Evolutionary conservation across 2,329 filamentous ascomycete species (phyloP).

Genomic region (Aureobasidium sp.): DNA sequence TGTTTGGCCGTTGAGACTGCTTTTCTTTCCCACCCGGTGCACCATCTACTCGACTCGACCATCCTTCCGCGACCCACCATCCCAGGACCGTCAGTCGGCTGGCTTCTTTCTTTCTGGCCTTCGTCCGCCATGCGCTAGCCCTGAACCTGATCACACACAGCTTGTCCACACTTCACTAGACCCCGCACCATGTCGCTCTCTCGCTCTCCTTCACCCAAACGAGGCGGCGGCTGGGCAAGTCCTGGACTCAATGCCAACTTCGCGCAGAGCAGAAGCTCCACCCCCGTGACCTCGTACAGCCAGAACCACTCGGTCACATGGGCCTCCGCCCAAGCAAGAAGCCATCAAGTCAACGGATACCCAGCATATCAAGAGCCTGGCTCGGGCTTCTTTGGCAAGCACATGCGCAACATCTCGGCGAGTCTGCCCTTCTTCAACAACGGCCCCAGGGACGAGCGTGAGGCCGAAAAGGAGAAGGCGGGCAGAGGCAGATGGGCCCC

Average conservation of each 20-base stretch:
- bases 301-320: conserved; percentile 58
- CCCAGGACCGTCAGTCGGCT: background rate
- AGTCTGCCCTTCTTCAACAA: conserved; percentile 66
- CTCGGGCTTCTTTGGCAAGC: conserved; percentile 77
- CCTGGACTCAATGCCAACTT: conserved; percentile 61
- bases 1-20: background rate
- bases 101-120: background rate
- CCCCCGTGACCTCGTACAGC: conserved; percentile 31
- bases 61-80: background rate
- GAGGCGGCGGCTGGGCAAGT: conserved; percentile 83
- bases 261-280: conserved; percentile 16
- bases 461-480: conserved; percentile 71
- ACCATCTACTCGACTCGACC: background rate
- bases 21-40: background rate
- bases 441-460: conserved; percentile 36
- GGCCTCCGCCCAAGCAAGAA: conserved; percentile 74
- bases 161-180: background rate
- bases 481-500: conserved; percentile 50
- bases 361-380: conserved; percentile 69
- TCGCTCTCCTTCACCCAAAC: conserved; percentile 76
- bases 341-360: conserved; percentile 63
- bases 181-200: conserved; percentile 66
- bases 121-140: conserved; percentile 8
- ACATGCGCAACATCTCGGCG: conserved; percentile 71
- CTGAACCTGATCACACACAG: background rate